Percentiles rank a stretch among this genome's conserved stretches.
Conservation (phyloP, 83 land plant species). For the Diphasiastrum complanatum region DNA sequence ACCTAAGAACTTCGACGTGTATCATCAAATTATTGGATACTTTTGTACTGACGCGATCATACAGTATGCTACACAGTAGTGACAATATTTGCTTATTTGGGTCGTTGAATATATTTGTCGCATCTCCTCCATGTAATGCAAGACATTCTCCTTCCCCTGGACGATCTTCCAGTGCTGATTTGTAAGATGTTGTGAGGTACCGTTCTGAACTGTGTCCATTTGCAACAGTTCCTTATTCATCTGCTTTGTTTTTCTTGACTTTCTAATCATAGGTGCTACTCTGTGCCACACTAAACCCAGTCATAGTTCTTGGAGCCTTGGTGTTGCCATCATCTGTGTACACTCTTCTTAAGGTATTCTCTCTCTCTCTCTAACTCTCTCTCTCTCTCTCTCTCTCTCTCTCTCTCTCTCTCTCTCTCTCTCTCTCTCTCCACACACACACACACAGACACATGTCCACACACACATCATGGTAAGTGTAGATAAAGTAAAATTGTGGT, state of each 20-base stretch:
- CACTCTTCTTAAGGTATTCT: conserved; percentile 19
- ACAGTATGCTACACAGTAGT: no score
- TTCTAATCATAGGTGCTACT: conserved; percentile 19
- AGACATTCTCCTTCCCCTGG: no score
- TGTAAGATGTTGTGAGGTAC: no score
- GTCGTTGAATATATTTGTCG: no score
- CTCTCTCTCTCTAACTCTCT: not conserved
- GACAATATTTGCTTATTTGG: no score
- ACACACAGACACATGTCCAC: not conserved
- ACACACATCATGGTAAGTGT: not conserved
- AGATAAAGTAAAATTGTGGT: not conserved
- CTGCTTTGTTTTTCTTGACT: not conserved
- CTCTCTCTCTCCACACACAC: not conserved
- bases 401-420: not conserved
- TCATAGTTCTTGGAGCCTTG: conserved; percentile 31
- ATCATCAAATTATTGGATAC: no score
- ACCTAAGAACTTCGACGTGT: no score
- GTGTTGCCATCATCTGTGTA: conserved; percentile 30
- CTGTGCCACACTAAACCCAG: conserved; percentile 20
- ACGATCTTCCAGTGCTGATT: no score
- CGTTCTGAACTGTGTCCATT: not conserved
- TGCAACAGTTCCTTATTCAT: not conserved
- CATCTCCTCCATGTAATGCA: no score
- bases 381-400: not conserved
- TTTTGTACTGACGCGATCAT: no score